Evolutionary conservation across 352 stramenopile genomes (phyloP).

Genomic region (Globisporangium sylvaticum): DNA sequence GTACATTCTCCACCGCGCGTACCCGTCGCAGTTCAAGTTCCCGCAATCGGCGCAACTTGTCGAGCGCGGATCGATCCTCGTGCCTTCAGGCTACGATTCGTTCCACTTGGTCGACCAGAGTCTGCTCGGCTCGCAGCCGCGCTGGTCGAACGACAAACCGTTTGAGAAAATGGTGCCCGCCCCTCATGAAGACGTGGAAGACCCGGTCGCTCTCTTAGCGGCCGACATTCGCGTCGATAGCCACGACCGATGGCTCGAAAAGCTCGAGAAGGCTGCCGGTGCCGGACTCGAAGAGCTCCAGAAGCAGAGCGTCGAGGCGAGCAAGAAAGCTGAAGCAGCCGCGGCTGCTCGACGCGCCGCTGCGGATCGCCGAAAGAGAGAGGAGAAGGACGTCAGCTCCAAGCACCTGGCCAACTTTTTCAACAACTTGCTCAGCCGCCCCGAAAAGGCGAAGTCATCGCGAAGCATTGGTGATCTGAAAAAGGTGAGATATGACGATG

Average conservation of each 20-base stretch:
- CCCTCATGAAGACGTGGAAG: slow-evolving; percentile 43
- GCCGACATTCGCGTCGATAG: slow-evolving; percentile 59
- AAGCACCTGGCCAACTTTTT: slow-evolving; percentile 87
- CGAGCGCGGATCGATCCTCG: slow-evolving; percentile 64
- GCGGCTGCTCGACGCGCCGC: slow-evolving; percentile 60
- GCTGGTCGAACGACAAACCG: slow-evolving; percentile 69
- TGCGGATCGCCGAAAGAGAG: slow-evolving; percentile 67
- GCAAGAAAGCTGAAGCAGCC: slow-evolving; percentile 72
- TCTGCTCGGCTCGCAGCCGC: slow-evolving; percentile 66
- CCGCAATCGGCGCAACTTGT: slow-evolving; percentile 63
- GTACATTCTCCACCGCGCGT: slow-evolving; percentile 74
- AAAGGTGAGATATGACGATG: slow-evolving; percentile 32
- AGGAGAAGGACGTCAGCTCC: slow-evolving; percentile 83
- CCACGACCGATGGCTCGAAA: slow-evolving; percentile 78
- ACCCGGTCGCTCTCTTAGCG: slow-evolving; percentile 26
- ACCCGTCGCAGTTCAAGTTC: slow-evolving; percentile 70
- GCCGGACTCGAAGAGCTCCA: slow-evolving; percentile 75
- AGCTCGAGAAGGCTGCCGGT: slow-evolving; percentile 75
- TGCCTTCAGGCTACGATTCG: slow-evolving; percentile 78
- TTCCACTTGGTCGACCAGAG: slow-evolving; percentile 72
- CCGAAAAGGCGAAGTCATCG: slow-evolving; percentile 78
- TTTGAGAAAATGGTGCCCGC: slow-evolving; percentile 80
- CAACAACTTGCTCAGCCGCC: slow-evolving; percentile 82
- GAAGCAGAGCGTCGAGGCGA: slow-evolving; percentile 82
- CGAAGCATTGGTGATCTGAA: slow-evolving; percentile 50